phyloP scores from a whole-genome alignment of 2,329 filamentous ascomycete genomes.

The Ascocoryne sarcoides region DNA sequence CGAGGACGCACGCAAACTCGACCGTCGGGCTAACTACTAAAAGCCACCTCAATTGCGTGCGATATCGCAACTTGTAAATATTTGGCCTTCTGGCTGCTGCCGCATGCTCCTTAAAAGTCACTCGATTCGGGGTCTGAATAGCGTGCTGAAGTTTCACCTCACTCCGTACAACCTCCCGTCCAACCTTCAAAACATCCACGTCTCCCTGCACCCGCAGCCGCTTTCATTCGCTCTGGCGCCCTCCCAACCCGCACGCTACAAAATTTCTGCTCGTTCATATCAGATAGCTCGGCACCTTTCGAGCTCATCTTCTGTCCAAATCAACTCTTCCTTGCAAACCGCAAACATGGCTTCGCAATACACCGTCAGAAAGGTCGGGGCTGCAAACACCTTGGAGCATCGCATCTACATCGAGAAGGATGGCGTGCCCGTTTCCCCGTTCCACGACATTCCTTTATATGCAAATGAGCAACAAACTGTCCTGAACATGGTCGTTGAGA shows the following conservation, averaged over 20 bases:
- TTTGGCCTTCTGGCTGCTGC: too few species aligned
- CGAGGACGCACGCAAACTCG: too few species aligned
- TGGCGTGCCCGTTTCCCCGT: constrained; percentile 86
- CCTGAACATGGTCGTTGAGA: constrained; percentile 99
- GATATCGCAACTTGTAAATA: too few species aligned
- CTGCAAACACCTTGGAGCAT: constrained; percentile 91
- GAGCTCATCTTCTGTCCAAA: constrained; percentile 14
- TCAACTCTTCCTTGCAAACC: constrained; percentile 10
- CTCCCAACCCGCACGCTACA: constrained; percentile 11
- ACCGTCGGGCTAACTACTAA: too few species aligned
- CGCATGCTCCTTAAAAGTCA: not conserved
- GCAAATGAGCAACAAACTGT: constrained; percentile 93
- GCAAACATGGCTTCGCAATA: constrained; percentile 42
- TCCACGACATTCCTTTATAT: constrained; percentile 97
- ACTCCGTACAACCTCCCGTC: not conserved
- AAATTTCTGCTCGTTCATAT: constrained; percentile 25
- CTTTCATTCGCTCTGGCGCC: not conserved
- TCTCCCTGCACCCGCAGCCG: not conserved
- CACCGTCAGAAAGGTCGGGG: constrained; percentile 76
- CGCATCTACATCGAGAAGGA: constrained; percentile 97
- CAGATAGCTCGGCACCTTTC: constrained; percentile 39
- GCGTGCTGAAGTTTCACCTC: too few species aligned
- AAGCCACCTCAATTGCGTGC: too few species aligned
- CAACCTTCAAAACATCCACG: not conserved
- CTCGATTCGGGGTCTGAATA: not conserved